phyloP scores from a whole-genome alignment of 1,284 basidiomycete species.

The Sporisorium graminicola region DNA sequence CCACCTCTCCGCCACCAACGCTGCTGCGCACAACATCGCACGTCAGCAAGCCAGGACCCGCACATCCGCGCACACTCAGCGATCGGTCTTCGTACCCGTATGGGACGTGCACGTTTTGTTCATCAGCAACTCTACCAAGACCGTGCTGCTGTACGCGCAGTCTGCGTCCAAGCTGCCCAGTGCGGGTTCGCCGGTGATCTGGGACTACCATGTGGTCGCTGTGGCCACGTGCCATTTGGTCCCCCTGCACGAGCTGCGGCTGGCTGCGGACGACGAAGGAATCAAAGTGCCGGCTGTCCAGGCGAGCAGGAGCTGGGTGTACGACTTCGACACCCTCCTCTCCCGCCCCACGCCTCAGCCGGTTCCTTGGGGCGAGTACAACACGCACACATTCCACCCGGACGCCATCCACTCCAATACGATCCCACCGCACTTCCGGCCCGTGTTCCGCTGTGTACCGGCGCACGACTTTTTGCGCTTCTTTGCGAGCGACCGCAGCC shows the following conservation, averaged over 20 bases:
- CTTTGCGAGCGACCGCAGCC: slow-evolving; percentile 57
- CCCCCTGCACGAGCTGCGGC: neutral
- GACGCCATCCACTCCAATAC: neutral
- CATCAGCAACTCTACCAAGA: slow-evolving; percentile 44
- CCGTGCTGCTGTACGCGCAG: slow-evolving; percentile 51
- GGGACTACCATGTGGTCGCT: slow-evolving; percentile 62
- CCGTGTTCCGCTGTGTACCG: slow-evolving; percentile 28
- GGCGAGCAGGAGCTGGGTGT: slow-evolving; percentile 43
- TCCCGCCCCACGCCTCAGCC: neutral
- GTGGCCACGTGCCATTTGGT: slow-evolving; percentile 30
- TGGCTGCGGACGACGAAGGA: neutral
- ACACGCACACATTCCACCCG: slow-evolving; percentile 17
- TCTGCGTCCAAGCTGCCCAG: slow-evolving; percentile 24
- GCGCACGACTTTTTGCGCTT: slow-evolving; percentile 23
- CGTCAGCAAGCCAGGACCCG: neutral
- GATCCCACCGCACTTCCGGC: slow-evolving; percentile 14
- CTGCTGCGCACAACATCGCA: slow-evolving; percentile 12
- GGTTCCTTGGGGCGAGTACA: slow-evolving; percentile 21
- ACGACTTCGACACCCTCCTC: slow-evolving; percentile 50
- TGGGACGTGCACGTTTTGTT: slow-evolving; percentile 52
- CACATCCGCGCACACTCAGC: neutral
- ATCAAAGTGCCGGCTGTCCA: neutral
- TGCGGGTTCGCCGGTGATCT: slow-evolving; percentile 45
- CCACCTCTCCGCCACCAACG: slow-evolving; percentile 1
- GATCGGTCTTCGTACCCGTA: slow-evolving; percentile 2